phyloP scores from a whole-genome alignment of 2,329 filamentous ascomycete species.

The Bertia moriformis region DNA sequence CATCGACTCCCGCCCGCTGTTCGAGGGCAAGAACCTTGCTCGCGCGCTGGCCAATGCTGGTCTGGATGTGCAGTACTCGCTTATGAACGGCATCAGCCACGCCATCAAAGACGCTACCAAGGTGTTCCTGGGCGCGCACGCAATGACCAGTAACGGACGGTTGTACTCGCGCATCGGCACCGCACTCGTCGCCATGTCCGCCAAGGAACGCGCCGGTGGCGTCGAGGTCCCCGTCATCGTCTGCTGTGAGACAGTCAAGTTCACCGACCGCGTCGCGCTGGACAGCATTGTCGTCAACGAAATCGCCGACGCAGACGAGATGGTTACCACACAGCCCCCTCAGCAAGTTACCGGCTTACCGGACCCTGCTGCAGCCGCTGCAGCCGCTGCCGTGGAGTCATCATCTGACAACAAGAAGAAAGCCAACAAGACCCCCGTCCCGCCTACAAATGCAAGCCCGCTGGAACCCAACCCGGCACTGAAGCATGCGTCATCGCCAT shows the following conservation, averaged over 20 bases:
- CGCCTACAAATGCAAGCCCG: neutral
- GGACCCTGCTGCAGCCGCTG: neutral
- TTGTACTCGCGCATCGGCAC: conserved; percentile 52
- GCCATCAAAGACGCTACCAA: conserved; percentile 46
- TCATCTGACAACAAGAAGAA: neutral
- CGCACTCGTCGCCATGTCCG: conserved; percentile 49
- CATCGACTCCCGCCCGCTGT: conserved; percentile 49
- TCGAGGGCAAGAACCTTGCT: conserved; percentile 48
- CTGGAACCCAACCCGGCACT: too few species aligned
- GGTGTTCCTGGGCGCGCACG: conserved; percentile 50
- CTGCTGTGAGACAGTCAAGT: conserved; percentile 54
- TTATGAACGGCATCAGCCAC: conserved; percentile 42
- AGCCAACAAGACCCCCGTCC: neutral
- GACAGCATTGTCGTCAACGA: conserved; percentile 57
- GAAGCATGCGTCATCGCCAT: neutral
- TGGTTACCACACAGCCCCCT: neutral
- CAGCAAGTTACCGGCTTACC: neutral
- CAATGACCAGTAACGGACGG: conserved; percentile 53
- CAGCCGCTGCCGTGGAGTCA: too few species aligned
- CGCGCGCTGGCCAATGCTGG: conserved; percentile 39
- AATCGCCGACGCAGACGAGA: conserved; percentile 3
- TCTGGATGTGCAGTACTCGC: conserved; percentile 43
- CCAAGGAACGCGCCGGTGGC: conserved; percentile 22
- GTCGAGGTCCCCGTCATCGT: conserved; percentile 52
- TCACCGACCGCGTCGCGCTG: conserved; percentile 51